Evolutionary conservation across 805 yeast genomes (phyloP).

Genomic region (Candida railenensis): DNA sequence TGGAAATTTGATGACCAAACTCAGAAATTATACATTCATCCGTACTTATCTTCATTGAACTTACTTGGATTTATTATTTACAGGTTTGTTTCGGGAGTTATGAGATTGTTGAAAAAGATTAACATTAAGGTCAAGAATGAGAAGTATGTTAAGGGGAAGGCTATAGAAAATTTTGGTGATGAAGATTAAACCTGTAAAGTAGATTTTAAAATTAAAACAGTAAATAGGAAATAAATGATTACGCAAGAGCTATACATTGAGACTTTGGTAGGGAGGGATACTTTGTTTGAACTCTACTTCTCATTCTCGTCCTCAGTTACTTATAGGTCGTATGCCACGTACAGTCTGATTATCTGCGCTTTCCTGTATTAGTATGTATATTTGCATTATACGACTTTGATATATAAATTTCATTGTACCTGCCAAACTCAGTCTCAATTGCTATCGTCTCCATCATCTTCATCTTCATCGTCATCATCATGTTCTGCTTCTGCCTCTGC

Average conservation of each 20-base stretch:
- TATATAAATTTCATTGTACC: too few relatives aligned
- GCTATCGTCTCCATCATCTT: neutral
- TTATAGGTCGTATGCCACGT: too few relatives aligned
- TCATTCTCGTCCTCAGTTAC: too few relatives aligned
- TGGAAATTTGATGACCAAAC: slow-evolving; percentile 2
- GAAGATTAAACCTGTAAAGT: neutral
- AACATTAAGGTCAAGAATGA: slow-evolving; percentile 55
- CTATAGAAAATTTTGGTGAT: slow-evolving; percentile 43
- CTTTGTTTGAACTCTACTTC: too few relatives aligned
- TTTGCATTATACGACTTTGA: too few relatives aligned
- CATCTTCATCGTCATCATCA: slow-evolving; percentile 5
- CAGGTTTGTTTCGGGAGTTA: slow-evolving; percentile 11
- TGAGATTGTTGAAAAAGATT: slow-evolving; percentile 16
- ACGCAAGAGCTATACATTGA: too few relatives aligned
- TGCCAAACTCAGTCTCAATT: neutral
- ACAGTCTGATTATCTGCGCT: too few relatives aligned
- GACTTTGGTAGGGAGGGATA: too few relatives aligned
- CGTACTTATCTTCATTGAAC: neutral
- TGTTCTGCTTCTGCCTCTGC: neutral
- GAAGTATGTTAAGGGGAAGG: slow-evolving; percentile 55
- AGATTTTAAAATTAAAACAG: too few relatives aligned
- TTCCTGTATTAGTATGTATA: too few relatives aligned
- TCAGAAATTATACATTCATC: neutral
- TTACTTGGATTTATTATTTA: slow-evolving; percentile 8
- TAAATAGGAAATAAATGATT: too few relatives aligned